Evolutionary conservation across 2,329 filamentous ascomycete species (phyloP), one percentile per base, ranked within the genome.

Genomic region (Aureobasidium sp.): DNA sequence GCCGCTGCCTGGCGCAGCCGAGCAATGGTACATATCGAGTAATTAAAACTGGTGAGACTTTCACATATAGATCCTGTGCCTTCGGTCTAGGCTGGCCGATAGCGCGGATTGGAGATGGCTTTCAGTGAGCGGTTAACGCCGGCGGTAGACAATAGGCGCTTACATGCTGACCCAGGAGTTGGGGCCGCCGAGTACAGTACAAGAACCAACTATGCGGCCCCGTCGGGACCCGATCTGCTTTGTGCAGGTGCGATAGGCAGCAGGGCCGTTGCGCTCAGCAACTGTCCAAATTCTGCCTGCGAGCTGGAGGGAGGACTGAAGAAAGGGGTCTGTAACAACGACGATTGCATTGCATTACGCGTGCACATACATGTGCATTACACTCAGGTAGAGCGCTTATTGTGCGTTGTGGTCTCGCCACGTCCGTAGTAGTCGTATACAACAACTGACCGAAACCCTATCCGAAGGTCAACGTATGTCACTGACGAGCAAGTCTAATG

Each of bases 161-260:
- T 29, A 73, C 74, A 62, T 64, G 60, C 68, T 68, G 64, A 68
- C 64, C 72, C 72, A 76, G 61, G 68, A 68, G 63, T 76, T 75
- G 65, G 70, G 74, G 64, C 20, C 74, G 68, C 61, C 72, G 74
- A 57, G 74, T 48, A 44, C 37, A 57, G 74, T 48, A 44, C 37
- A 37, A 53, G 39, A 57, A 45, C 39, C 15, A 57, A 45, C 39
- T 22, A 34, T 47, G 22, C n/a, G n/a, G 17, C n/a, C 9, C 49
- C 47, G 36, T 49, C 37, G 45, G 34, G 29, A 34, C 36, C n/a
- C 7, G 22, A 45, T 51, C n/a, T 20, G 20, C 37, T 48, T 60
- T 48, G 14, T 49, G 34, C 44, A 34, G 17, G 20, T 6, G 20
- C 37, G 15, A 20, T 36, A 36, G 39, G 25, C 39, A 34, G 39